Base-by-base conservation (phyloP, 768 basidiomycete species). In the Boletus insuetus region DNA sequence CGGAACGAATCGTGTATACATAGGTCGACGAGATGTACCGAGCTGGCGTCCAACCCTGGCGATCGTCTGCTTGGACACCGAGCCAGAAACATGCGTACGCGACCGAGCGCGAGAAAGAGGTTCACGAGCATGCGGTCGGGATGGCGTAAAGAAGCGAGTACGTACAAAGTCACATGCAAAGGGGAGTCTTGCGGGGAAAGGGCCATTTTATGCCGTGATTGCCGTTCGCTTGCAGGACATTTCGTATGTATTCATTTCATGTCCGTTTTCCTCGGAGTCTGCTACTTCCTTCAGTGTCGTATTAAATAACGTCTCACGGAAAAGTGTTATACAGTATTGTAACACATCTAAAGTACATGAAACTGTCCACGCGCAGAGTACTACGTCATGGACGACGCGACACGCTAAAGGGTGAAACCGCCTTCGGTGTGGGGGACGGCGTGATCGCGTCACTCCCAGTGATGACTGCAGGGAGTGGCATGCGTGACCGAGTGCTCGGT, bases 1-100 rank as follows among this genome's bases (percentile, higher is more conserved):
- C 14, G 34, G 34, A 35, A 35, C 14, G 34, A 13, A 1, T 35
- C 34, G 34, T 4, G 2, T 3, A 11, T 34, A 0, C 34, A 13
- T 34, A 84, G 83, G 84, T 89, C 56, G 86, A 89, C 64, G 85
- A 88, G 69, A 72, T 90, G 75, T 89, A 89, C 62, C 80, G 84
- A 41, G 74, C 84, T 4, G 77, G 77, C 4, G 74, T 87, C 58
- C 77, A 77, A 57, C 85, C 87, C 2, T 89, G 87, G 88, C 66
- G 78, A 41, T 86, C 86, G 0, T 55, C 77, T 0, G 53, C 56
- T 0, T 91, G 86, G 86, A 77, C 65, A 48, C 84, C 85, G 0
- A 68, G 69, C 71, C 42, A 65, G 24, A 77, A 80, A 39, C 68
- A 73, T 52, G 54, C 35, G 3, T 20, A 48, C 32, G 3, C 42